A percentile compares a stretch with the other conserved stretches of the same genome.
Conservation (phyloP, 2,329 filamentous ascomycete genomes). For the Alternaria postmessia region DNA sequence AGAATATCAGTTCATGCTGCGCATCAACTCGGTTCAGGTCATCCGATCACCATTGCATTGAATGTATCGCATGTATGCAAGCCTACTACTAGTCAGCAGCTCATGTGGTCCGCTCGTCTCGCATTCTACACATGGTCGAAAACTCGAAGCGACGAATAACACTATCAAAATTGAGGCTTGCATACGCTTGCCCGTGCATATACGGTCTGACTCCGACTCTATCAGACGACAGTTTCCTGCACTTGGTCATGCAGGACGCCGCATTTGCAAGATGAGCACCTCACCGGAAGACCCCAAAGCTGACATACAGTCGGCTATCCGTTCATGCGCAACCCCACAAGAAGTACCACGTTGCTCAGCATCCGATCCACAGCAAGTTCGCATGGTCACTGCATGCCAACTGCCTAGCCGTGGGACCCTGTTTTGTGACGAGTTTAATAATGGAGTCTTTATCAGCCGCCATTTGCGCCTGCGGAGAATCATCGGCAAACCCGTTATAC, state of each 20-base stretch:
- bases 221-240: conserved; percentile 14
- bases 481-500: conserved; percentile 4
- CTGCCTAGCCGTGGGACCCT: neutral
- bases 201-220: conserved; percentile 11
- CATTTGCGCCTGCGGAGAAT: neutral
- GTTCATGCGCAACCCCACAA: conserved; percentile 14
- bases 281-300: conserved; percentile 8
- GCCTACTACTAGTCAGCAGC: conserved; percentile 1
- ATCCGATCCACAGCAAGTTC: conserved; percentile 9
- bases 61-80: neutral
- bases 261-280: conserved; percentile 2
- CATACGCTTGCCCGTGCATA: conserved; percentile 8
- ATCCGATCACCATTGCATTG: neutral
- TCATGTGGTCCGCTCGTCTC: conserved; percentile 13
- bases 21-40: neutral
- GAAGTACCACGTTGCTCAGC: conserved; percentile 13
- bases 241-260: conserved; percentile 11
- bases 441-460: conserved; percentile 8
- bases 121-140: conserved; percentile 6
- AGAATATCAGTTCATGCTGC: neutral
- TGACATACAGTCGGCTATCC: conserved; percentile 10
- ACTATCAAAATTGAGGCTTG: conserved; percentile 1
- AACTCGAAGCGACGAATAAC: conserved; percentile 20
- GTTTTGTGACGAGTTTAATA: neutral
- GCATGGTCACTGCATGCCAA: conserved; percentile 2